Evolutionary conservation across 2,329 filamentous ascomycete species (phyloP).

Genomic region (Cladophialophora carrionii): DNA sequence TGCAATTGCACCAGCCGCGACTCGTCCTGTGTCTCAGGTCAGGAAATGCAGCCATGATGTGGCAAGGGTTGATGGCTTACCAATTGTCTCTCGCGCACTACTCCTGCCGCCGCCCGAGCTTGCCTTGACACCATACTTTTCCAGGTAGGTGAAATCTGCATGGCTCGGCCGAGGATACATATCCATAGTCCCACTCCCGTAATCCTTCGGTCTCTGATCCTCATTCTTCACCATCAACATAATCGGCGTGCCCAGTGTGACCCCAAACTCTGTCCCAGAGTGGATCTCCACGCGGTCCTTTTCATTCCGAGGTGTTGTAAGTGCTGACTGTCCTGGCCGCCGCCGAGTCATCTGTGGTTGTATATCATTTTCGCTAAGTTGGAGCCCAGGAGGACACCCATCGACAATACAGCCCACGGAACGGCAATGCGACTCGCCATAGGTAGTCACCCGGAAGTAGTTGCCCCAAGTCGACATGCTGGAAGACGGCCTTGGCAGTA

Average conservation of each 20-base stretch:
- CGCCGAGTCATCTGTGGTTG: constrained; percentile 93
- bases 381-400: constrained; percentile 83
- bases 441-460: constrained; percentile 80
- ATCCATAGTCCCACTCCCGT: constrained; percentile 83
- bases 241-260: constrained; percentile 90
- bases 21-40: constrained; percentile 61
- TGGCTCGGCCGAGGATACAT: constrained; percentile 87
- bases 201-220: constrained; percentile 91
- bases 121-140: constrained; percentile 95
- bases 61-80: constrained; percentile 46
- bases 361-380: constrained; percentile 82
- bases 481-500: constrained; percentile 19
- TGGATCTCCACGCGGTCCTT: constrained; percentile 91
- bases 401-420: constrained; percentile 95
- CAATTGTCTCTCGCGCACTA: constrained; percentile 93
- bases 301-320: constrained; percentile 91
- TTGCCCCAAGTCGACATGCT: constrained; percentile 87
- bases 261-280: constrained; percentile 85
- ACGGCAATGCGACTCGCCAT: constrained; percentile 87
- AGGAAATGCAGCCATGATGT: constrained; percentile 8
- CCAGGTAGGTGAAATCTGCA: constrained; percentile 94
- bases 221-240: constrained; percentile 85
- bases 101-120: constrained; percentile 86
- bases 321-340: constrained; percentile 82
- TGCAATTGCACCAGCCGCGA: constrained; percentile 87